Evolutionary conservation across 306 rosid species (phyloP).

Genomic region (Myrica gale): DNA sequence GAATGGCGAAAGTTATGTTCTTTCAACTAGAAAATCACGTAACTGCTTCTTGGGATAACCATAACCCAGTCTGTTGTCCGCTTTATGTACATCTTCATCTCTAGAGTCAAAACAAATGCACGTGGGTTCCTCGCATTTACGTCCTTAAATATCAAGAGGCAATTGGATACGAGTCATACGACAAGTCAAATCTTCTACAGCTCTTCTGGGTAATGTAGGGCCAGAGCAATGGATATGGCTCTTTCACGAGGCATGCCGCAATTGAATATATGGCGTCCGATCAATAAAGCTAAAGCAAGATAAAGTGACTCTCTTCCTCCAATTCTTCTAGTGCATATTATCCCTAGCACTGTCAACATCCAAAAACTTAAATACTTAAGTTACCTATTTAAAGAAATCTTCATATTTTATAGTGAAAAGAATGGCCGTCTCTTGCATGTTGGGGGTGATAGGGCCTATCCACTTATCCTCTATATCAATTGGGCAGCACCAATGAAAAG

Average conservation of each 20-base stretch:
- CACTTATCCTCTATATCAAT: slow-evolving; percentile 8
- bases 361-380: no score
- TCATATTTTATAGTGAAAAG: background rate
- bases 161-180: no score
- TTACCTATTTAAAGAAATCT: no score
- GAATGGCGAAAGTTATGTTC: no score
- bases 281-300: slow-evolving; percentile 7
- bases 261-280: slow-evolving; percentile 23
- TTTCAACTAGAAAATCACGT: no score
- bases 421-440: background rate
- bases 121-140: background rate
- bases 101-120: background rate
- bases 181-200: no score
- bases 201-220: slow-evolving; percentile 3
- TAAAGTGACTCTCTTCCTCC: background rate
- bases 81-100: background rate
- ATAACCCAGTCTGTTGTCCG: no score
- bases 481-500: background rate
- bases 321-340: no score
- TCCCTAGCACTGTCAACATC: no score
- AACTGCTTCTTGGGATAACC: background rate
- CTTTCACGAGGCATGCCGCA: background rate
- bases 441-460: slow-evolving; percentile 18
- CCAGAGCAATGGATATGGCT: slow-evolving; percentile 36
- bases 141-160: background rate